A percentile compares a stretch with the other conserved stretches of the same genome.
Conservation (phyloP, 2,329 filamentous ascomycete species). For the Trichoderma atroviride region DNA sequence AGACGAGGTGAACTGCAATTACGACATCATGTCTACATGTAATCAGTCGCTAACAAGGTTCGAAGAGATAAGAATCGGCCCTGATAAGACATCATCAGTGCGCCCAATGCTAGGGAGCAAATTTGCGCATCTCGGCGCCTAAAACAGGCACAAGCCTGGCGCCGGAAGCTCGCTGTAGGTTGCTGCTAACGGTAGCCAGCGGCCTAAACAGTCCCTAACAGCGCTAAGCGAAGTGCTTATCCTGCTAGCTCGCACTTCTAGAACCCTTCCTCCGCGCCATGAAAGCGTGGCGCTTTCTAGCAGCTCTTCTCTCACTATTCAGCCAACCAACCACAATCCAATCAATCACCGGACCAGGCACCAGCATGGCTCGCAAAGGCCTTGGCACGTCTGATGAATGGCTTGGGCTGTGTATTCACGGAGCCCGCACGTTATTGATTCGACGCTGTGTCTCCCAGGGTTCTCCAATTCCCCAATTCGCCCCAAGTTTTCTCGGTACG, state of each 20-base stretch:
- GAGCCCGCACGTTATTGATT: neutral
- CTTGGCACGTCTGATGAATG: conserved; percentile 9
- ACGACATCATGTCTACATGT: neutral
- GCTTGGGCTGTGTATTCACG: neutral
- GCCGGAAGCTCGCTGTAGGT: conserved; percentile 5
- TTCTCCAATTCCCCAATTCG: neutral
- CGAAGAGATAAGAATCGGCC: neutral
- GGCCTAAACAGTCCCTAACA: neutral
- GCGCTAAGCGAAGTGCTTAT: conserved; percentile 14
- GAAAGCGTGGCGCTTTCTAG: conserved; percentile 1
- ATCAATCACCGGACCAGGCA: conserved; percentile 6
- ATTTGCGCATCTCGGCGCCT: neutral
- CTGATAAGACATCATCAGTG: neutral
- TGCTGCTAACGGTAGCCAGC: neutral
- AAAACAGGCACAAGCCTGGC: neutral
- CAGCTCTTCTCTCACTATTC: neutral
- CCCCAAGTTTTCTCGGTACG: neutral
- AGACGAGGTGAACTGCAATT: neutral
- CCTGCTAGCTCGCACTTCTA: conserved; percentile 16
- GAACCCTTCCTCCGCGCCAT: conserved; percentile 3
- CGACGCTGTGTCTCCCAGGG: neutral
- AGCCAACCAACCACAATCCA: neutral
- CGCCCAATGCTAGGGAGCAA: neutral
- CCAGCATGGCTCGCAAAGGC: neutral
- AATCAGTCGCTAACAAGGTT: neutral